A percentile compares a stretch with the other conserved stretches of the same genome.
Evolutionary conservation across 2,329 filamentous ascomycete species (phyloP).

Genomic region (Colletotrichum destructivum): DNA sequence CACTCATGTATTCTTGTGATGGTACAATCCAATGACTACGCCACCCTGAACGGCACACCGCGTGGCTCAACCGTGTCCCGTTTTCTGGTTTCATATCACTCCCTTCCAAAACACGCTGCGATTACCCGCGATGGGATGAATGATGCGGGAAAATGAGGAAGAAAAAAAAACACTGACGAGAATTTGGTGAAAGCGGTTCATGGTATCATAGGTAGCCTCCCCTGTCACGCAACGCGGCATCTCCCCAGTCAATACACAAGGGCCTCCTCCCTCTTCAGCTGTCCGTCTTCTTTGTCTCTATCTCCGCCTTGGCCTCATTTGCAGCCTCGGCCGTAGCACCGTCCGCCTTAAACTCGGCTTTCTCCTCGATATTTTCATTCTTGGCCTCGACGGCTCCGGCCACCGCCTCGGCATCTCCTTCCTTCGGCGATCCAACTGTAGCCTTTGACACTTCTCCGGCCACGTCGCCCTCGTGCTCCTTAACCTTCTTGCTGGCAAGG

Average conservation of each 20-base stretch:
- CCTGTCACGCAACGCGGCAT: not conserved
- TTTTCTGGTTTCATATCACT: not conserved
- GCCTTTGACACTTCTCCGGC: conserved; percentile 32
- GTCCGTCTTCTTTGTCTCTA: not conserved
- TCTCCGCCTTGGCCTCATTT: not conserved
- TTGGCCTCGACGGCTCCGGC: conserved; percentile 25
- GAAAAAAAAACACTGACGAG: not conserved
- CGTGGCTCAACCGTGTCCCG: not conserved
- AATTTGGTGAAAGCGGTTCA: conserved; percentile 20
- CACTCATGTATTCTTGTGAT: not conserved
- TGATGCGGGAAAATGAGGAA: not conserved
- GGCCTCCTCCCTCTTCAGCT: not conserved
- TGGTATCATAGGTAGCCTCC: conserved; percentile 38
- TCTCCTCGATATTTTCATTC: conserved; percentile 18
- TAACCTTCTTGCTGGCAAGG: conserved; percentile 63
- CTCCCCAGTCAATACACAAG: not conserved
- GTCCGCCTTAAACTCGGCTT: conserved; percentile 1
- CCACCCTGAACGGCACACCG: no score
- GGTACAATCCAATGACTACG: not conserved
- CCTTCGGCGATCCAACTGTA: not conserved
- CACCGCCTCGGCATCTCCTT: conserved; percentile 24
- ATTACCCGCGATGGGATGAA: not conserved
- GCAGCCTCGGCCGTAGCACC: not conserved
- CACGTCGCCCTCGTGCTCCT: conserved; percentile 55
- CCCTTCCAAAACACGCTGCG: not conserved